Evolutionary conservation across 495 filamentous ascomycete genomes (phyloP), one percentile per base, ranked within the genome.

Genomic region (Niebla homalea): DNA sequence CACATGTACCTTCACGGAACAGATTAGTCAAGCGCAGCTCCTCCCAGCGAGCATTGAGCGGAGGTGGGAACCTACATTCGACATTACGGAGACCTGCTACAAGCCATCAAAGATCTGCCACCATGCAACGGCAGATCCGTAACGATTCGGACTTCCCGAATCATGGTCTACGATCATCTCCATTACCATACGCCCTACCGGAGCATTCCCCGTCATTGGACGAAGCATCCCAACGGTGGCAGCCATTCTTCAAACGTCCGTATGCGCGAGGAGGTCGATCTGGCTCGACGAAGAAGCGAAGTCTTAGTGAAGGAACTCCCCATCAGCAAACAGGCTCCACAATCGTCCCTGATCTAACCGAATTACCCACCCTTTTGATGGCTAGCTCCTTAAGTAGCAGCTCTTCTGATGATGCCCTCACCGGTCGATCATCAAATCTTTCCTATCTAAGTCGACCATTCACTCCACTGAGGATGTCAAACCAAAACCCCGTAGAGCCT

Each of bases 21-120:
- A 96, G 93, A 66, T 70, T 96, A 21, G 81, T 96, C 26, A 97
- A 96, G 67, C 80, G 90, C 49, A 71, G 79, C 40, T 72, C 79
- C 12, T 85, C 89, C 40, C 71, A 80, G 29, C 72, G 74, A 51
- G 69, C 61, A 62, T 65, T 67, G 51, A 59, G 48, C 49, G 68
- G 58, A 55, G 58, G 41, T 55, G 57, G 57, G 38, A 57, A 62
- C 10, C 49, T 60, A 11, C 53, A 62, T 41, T 76, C 77, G 4
- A 75, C 74, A 5, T 68, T 89, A 43, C 76, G 84, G 49, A 72
- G 87, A 60, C 88, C 88, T 19, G 88, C 84, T 16, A 93, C 89
- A 16, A 93, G 87, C 64, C 83, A 93, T 66, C 88, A 94, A 64
- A 73, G 87, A 51, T 83, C 85, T 2, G 83, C 81, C 16, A 84